A percentile compares a stretch with the other conserved stretches of the same genome.
These are phyloP conservation scores for Cladorrhinum sp. DNA, from an alignment of 2,329 filamentous ascomycete genomes.

Conservation along the genomic window DNA sequence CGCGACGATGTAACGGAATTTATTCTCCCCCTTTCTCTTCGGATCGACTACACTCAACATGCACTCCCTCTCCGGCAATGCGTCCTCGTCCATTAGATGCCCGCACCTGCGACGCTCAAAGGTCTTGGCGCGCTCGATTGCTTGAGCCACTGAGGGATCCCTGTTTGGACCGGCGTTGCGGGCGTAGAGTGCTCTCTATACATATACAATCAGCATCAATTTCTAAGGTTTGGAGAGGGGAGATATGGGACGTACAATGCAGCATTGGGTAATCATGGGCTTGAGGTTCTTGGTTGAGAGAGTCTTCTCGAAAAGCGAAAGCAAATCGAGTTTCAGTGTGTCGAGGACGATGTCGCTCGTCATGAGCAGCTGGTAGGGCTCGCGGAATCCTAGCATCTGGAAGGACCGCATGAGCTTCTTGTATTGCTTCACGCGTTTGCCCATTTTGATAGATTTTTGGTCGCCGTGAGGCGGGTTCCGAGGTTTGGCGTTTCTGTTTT, in stretches of 20 bases:
- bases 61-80: constrained; percentile 67
- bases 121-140: constrained; percentile 72
- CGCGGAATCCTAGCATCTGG: constrained; percentile 64
- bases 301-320: constrained; percentile 27
- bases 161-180: constrained; percentile 53
- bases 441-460: constrained; percentile 34
- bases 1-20: constrained; percentile 75
- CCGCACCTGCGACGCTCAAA: constrained; percentile 73
- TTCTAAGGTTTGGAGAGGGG: not conserved
- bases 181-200: constrained; percentile 64
- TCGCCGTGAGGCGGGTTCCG: constrained; percentile 1
- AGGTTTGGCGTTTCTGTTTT: too few relatives aligned
- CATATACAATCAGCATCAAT: not conserved
- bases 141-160: constrained; percentile 59
- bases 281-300: constrained; percentile 28
- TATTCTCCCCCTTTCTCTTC: constrained; percentile 68
- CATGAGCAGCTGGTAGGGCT: constrained; percentile 89
- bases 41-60: constrained; percentile 69
- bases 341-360: constrained; percentile 84
- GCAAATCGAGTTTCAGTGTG: constrained; percentile 52
- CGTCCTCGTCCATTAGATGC: constrained; percentile 69
- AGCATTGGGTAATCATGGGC: constrained; percentile 56
- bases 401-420: constrained; percentile 73
- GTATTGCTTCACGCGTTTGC: constrained; percentile 53
- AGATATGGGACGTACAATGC: constrained; percentile 44